Evolutionary conservation across 1,284 basidiomycete genomes (phyloP), one percentile per base, ranked within the genome.

Genomic region (Moesziomyces sp.): DNA sequence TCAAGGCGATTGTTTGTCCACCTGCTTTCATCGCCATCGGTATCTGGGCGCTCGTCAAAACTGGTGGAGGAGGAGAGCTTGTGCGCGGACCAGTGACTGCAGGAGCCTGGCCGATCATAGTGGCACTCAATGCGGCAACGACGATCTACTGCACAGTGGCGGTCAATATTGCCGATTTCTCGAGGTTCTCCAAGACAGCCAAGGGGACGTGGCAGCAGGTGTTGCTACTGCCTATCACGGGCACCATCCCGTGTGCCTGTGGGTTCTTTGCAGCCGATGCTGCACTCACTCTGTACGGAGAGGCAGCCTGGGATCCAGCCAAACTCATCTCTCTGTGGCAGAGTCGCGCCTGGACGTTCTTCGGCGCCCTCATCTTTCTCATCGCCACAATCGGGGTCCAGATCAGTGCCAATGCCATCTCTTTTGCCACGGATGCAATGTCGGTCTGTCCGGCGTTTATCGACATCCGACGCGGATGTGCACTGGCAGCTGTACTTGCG

Each of bases 391-490:
- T 69, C 7, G 66, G 66, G 0, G 66, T 69, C 44, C 58, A 69
- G 21, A 56, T 71, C 23, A 42, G 35, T 18, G 67, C 62, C 16
- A 65, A 71, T 19, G 56, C 58, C 4, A 57, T 64, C 38, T 44
- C 43, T 5, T 71, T 71, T n/a, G 67, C 67, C 8, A 64, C 55
- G 3, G 62, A 71, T 28, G 52, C 59, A 2, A 71, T 66, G 67
- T 49, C 53, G 2, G 38, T 66, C 19, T 52, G 35, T 1, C 62
- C 67, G 9, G 46, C 48, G 10, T 71, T 49, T n/a, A 42, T 70
- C 43, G 54, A 70, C 46, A 52, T 64, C 14, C 47, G 51, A 10
- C 38, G 67, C 10, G 67, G 60, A 0, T 57, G 56, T 26, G 40
- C 51, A 21, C 16, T 70, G 1, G 61, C 67, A 0, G 67, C 52